Conservation (phyloP, 495 filamentous ascomycete species). For the Neurospora africana region DNA sequence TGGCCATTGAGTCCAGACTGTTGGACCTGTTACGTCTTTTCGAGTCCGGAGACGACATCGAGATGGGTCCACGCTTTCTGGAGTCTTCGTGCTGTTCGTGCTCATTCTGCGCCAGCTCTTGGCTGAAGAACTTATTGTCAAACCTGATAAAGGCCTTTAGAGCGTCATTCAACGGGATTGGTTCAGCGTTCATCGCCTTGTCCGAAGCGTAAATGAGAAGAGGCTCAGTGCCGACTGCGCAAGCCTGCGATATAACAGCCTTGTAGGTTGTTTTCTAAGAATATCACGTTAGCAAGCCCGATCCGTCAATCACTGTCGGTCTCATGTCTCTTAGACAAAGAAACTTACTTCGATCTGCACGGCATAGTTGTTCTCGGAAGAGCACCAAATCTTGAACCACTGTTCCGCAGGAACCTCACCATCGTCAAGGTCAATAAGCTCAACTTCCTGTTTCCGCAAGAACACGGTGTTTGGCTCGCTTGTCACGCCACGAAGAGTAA, state of each 20-base stretch:
- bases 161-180: constrained; percentile 26
- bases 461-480: constrained; percentile 25
- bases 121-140: constrained; percentile 35
- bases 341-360: constrained; percentile 27
- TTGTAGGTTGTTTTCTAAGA: constrained; percentile 20
- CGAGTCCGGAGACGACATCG: constrained; percentile 7
- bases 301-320: neutral
- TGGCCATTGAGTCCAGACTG: constrained; percentile 26
- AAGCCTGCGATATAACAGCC: constrained; percentile 23
- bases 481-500: constrained; percentile 31
- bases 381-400: constrained; percentile 34
- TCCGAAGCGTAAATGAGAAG: constrained; percentile 36
- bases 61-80: constrained; percentile 9
- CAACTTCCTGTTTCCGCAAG: constrained; percentile 22
- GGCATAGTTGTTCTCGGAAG: constrained; percentile 14
- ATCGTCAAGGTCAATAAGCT: constrained; percentile 12
- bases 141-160: constrained; percentile 32
- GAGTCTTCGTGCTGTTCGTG: constrained; percentile 4
- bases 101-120: constrained; percentile 26
- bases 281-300: neutral
- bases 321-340: neutral
- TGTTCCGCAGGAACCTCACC: constrained; percentile 17
- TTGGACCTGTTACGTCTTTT: constrained; percentile 15
- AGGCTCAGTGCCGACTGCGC: constrained; percentile 19
- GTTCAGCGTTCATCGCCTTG: constrained; percentile 23